Base-by-base conservation (phyloP, 345 rosid genomes). In the Ceriops decandra region DNA sequence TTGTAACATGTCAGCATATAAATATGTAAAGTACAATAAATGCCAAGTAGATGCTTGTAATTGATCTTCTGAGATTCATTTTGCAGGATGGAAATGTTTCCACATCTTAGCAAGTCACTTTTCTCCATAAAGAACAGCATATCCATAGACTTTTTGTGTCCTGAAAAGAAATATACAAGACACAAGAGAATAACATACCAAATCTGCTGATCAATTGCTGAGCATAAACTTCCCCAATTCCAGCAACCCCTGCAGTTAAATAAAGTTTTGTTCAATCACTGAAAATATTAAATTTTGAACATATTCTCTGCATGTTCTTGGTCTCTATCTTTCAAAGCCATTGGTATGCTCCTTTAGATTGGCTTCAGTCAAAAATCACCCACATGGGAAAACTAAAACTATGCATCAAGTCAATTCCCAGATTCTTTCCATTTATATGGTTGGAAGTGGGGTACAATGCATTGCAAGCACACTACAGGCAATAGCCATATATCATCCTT, bases 171-270 rank as follows among this genome's bases (percentile, higher is more conserved):
- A 61, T 21, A 54, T 26, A 20, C 7, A 62, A 27, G 35, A 63
- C 22, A 65, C 46, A 47, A 71, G 28, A 61, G 64, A 67, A 32
- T 52, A 42, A 70, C 85, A 68, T 85, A 91, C 97, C 97, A 77
- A 89, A 93, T 81, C 79, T 85, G 71, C 79, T 72, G 68, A 93
- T 85, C 69, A 93, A 77, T 70, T 89, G 82, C 79, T 88, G 79
- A 21, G 96, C 97, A 81, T 80, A 80, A 63, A 89, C 92, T 60
- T 74, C 76, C 63, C 98, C 98, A 49, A 93, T 88, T 64, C 97
- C 97, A 47, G 83, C 86, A 68, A 91, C 92, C 77, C 97, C 98
- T 89, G 88, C 83, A 85, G 7, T 62, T 24, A 67, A 52, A 72
- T 31, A 58, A 57, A 57, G 71, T 56, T 51, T 60, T 57, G 32